phyloP scores from a whole-genome alignment of 495 filamentous ascomycete species.

The Aspergillus sparsus region DNA sequence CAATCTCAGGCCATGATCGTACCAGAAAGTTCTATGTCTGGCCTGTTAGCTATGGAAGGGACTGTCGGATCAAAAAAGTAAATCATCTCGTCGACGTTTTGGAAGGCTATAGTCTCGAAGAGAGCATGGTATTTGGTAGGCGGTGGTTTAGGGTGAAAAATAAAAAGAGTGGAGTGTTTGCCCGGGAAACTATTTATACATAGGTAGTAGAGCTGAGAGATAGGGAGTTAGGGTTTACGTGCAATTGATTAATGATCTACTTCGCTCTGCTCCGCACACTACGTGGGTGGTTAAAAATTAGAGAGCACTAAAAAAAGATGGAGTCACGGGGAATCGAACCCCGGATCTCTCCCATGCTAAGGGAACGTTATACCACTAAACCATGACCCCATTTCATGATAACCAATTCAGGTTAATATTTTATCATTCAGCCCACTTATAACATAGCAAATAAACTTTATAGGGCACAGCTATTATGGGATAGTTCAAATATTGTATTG shows the following conservation, averaged over 20 bases:
- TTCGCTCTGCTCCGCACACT: too few relatives aligned
- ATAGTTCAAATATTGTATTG: too few relatives aligned
- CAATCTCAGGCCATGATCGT: neutral
- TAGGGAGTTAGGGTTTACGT: too few relatives aligned
- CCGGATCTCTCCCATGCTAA: conserved; percentile 53
- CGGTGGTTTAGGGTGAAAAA: neutral
- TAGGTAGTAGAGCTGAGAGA: neutral
- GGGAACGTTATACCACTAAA: conserved; percentile 41
- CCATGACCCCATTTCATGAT: conserved; percentile 30
- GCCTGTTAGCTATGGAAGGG: neutral
- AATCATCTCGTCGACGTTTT: neutral
- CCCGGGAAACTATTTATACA: neutral
- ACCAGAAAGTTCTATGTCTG: neutral
- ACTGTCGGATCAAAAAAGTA: neutral
- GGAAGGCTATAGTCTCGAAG: neutral
- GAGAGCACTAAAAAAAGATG: conserved; percentile 32
- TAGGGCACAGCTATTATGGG: too few relatives aligned
- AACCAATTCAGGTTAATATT: too few relatives aligned
- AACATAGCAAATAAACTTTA: too few relatives aligned
- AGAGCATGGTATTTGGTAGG: neutral
- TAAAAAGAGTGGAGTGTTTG: neutral
- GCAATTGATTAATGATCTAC: too few relatives aligned
- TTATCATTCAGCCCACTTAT: too few relatives aligned
- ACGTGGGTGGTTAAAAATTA: too few relatives aligned
- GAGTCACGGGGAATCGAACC: conserved; percentile 54